Evolutionary conservation across 768 basidiomycete species (phyloP).

Genomic region (Mycena leptocephala): DNA sequence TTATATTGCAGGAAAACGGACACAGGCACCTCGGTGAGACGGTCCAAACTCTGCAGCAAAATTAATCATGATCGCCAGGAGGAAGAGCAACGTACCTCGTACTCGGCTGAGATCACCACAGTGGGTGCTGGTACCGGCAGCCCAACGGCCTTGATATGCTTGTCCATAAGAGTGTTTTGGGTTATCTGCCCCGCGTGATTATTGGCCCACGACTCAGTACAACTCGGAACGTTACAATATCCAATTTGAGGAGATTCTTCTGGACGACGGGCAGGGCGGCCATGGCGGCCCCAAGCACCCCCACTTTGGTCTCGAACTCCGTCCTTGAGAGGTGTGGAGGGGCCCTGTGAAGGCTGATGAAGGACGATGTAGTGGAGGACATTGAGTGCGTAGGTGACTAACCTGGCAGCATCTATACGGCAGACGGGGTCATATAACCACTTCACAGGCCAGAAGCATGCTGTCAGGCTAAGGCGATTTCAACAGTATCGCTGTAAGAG

Average conservation of each 20-base stretch:
- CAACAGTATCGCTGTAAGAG: too few relatives aligned
- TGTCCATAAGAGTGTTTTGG: conserved; percentile 14
- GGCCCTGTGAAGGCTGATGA: conserved; percentile 19
- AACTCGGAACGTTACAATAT: not conserved
- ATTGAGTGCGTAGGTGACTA: too few relatives aligned
- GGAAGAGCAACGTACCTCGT: conserved; percentile 1
- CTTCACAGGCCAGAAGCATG: too few relatives aligned
- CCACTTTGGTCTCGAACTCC: conserved; percentile 15
- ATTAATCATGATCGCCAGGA: not conserved
- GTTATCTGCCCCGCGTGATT: not conserved
- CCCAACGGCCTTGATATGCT: conserved; percentile 12
- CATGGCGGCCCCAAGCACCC: conserved; percentile 14
- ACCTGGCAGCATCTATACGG: too few relatives aligned
- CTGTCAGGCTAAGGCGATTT: too few relatives aligned
- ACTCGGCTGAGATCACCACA: conserved; percentile 24
- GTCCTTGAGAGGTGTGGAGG: conserved; percentile 3
- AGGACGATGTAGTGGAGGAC: conserved; percentile 1
- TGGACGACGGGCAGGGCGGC: conserved; percentile 18
- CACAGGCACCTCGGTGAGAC: conserved; percentile 5
- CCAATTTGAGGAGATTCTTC: conserved; percentile 25
- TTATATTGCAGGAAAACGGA: not conserved
- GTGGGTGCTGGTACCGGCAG: conserved; percentile 12
- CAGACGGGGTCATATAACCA: too few relatives aligned
- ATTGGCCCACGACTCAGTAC: not conserved
- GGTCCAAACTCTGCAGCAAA: conserved; percentile 16